Percentiles rank a stretch among this genome's conserved stretches.
Conservation (phyloP, 2,329 filamentous ascomycete genomes). For the Meredithiella fracta region DNA sequence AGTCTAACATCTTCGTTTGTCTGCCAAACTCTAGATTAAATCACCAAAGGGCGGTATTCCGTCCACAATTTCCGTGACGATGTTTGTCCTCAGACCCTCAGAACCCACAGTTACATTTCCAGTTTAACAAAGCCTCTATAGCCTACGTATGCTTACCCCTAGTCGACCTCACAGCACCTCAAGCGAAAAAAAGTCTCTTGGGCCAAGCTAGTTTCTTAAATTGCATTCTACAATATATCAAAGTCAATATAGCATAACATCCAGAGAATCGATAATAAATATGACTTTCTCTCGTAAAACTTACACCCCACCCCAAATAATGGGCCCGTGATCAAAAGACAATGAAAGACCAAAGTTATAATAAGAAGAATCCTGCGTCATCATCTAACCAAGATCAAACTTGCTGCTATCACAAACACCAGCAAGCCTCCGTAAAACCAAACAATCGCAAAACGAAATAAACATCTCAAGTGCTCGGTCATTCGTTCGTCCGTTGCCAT, state of each 20-base stretch:
- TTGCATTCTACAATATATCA: neutral
- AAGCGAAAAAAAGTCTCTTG: neutral
- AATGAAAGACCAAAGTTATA: too few relatives aligned
- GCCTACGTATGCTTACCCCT: neutral
- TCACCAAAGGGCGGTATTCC: too few relatives aligned
- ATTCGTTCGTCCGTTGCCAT: too few relatives aligned
- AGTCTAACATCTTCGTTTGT: too few relatives aligned
- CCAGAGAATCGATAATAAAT: too few relatives aligned
- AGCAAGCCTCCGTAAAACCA: neutral
- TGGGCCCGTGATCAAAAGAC: too few relatives aligned
- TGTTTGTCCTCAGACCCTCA: neutral
- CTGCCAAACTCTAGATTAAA: too few relatives aligned
- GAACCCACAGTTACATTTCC: neutral
- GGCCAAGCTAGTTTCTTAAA: neutral
- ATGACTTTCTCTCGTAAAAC: too few relatives aligned
- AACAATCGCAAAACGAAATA: too few relatives aligned
- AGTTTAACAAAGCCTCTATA: neutral
- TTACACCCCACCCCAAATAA: too few relatives aligned
- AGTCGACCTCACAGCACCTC: neutral
- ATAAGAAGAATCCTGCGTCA: neutral
- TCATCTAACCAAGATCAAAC: neutral
- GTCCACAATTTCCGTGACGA: neutral
- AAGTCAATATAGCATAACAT: neutral
- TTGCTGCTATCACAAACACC: neutral
- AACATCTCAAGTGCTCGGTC: neutral